These are phyloP conservation scores for Parachlorella kessleri DNA, from an alignment of 139 green algal species.

Conservation along the genomic window DNA sequence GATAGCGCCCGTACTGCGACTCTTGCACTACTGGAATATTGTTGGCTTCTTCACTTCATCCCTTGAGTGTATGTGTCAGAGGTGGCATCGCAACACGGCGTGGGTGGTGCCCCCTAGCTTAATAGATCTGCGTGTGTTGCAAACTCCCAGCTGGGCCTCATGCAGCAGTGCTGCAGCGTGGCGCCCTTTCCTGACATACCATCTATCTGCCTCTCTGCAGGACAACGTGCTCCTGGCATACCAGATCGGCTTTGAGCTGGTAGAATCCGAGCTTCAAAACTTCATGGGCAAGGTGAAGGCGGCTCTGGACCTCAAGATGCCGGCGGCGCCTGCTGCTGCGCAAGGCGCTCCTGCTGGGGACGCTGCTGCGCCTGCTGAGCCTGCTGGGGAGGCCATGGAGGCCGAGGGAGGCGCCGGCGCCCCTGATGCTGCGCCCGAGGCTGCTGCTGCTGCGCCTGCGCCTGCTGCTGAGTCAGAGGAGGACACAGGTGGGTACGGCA, in stretches of 20 bases:
- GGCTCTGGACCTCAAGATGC: constrained; percentile 8
- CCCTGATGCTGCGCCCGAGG: constrained; percentile 10
- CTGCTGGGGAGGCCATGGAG: constrained; percentile 39
- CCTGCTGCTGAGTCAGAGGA: constrained; percentile 1
- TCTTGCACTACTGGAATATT: too few relatives aligned
- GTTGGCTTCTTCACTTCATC: too few relatives aligned
- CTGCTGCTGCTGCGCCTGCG: constrained; percentile 15
- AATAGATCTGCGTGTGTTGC: too few relatives aligned
- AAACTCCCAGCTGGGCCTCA: too few relatives aligned
- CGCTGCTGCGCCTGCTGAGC: constrained; percentile 25
- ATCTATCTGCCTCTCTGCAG: neutral
- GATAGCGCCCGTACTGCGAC: too few relatives aligned
- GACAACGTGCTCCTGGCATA: constrained; percentile 89
- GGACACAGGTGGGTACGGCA: neutral
- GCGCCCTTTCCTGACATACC: too few relatives aligned
- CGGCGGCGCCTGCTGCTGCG: constrained; percentile 12
- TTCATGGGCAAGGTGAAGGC: constrained; percentile 67
- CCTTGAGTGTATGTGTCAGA: too few relatives aligned
- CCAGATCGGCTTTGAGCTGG: constrained; percentile 97
- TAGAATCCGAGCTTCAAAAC: constrained; percentile 93
- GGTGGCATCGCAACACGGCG: too few relatives aligned
- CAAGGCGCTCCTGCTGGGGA: neutral
- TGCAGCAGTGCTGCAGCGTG: too few relatives aligned
- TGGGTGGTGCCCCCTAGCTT: too few relatives aligned
- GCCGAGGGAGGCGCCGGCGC: constrained; percentile 29